Conservation (phyloP, 352 stramenopile species). For the Globisporangium uncinulatum region DNA sequence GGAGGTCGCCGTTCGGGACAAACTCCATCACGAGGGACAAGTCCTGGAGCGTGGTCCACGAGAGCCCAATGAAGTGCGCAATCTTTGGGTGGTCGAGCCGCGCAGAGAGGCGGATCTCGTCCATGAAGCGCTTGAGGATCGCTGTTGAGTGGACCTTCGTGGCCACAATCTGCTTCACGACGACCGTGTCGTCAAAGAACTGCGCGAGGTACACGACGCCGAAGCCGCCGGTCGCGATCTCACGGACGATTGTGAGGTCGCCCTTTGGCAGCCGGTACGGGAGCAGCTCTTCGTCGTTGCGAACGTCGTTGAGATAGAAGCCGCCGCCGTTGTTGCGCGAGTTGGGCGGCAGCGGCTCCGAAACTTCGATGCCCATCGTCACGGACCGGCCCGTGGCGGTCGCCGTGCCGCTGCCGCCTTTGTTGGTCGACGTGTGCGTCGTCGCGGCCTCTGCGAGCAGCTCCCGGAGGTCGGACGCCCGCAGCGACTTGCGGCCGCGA, state of each 20-base stretch:
- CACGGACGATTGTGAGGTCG: slow-evolving; percentile 34
- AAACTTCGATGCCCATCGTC: slow-evolving; percentile 3
- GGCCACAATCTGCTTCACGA: slow-evolving; percentile 37
- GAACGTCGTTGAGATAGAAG: slow-evolving; percentile 57
- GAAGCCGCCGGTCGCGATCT: slow-evolving; percentile 52
- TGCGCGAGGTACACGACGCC: slow-evolving; percentile 48
- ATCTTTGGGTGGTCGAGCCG: slow-evolving; percentile 50
- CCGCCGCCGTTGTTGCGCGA: not conserved
- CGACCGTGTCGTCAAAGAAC: slow-evolving; percentile 26
- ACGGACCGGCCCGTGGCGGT: slow-evolving; percentile 11
- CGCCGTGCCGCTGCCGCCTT: slow-evolving; percentile 18
- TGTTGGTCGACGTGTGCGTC: not conserved
- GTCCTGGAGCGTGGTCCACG: slow-evolving; percentile 45
- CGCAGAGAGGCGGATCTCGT: slow-evolving; percentile 61
- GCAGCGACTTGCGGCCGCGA: slow-evolving; percentile 2
- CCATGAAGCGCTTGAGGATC: slow-evolving; percentile 35
- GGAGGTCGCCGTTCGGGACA: slow-evolving; percentile 39
- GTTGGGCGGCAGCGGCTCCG: slow-evolving; percentile 8
- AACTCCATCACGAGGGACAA: slow-evolving; percentile 41
- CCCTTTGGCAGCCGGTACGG: slow-evolving; percentile 39
- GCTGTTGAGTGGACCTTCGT: slow-evolving; percentile 18
- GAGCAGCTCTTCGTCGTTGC: slow-evolving; percentile 53
- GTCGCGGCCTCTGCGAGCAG: slow-evolving; percentile 8
- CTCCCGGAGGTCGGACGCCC: slow-evolving; percentile 6
- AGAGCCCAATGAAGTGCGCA: slow-evolving; percentile 39